phyloP scores from a whole-genome alignment of 306 rosid genomes.

The Oxytropis ochrocephala region DNA sequence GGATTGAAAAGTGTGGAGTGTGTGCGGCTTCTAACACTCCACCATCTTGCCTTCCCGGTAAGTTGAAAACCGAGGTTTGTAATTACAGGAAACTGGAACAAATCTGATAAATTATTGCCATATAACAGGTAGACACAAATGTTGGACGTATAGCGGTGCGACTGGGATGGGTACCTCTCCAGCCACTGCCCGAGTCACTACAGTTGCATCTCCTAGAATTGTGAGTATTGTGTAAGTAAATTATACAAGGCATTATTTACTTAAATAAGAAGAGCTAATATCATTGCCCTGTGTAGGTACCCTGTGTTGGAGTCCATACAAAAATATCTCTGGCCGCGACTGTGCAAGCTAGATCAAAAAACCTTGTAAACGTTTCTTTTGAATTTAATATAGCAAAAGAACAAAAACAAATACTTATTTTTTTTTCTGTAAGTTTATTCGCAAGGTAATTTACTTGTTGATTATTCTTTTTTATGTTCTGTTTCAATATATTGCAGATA shows the following conservation, averaged over 20 bases:
- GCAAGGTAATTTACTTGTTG: not conserved
- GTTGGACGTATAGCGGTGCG: constrained; percentile 99
- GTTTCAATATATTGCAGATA: constrained; percentile 55
- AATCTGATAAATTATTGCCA: constrained; percentile 18
- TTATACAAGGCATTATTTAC: not conserved
- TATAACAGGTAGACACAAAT: constrained; percentile 91
- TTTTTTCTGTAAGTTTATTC: not conserved
- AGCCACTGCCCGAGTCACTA: constrained; percentile 96
- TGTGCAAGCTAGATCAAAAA: constrained; percentile 98
- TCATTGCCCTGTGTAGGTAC: constrained; percentile 58
- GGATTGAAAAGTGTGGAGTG: constrained; percentile 99
- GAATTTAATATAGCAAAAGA: constrained; percentile 4
- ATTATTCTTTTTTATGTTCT: not conserved
- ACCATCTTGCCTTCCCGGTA: constrained; percentile 99
- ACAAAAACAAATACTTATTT: not conserved
- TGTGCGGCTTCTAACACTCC: constrained; percentile 95
- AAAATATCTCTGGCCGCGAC: constrained; percentile 96
- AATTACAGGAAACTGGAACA: constrained; percentile 16
- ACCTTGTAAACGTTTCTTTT: constrained; percentile 55
- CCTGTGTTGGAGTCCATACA: constrained; percentile 93
- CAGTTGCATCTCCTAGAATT: constrained; percentile 97
- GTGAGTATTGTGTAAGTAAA: constrained; percentile 47
- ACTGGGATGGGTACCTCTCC: constrained; percentile 99
- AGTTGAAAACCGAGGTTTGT: constrained; percentile 33
- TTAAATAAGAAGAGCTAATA: constrained; percentile 22